Evolutionary conservation across 805 yeast genomes (phyloP).

Genomic region (Naumovozyma dairenensis): DNA sequence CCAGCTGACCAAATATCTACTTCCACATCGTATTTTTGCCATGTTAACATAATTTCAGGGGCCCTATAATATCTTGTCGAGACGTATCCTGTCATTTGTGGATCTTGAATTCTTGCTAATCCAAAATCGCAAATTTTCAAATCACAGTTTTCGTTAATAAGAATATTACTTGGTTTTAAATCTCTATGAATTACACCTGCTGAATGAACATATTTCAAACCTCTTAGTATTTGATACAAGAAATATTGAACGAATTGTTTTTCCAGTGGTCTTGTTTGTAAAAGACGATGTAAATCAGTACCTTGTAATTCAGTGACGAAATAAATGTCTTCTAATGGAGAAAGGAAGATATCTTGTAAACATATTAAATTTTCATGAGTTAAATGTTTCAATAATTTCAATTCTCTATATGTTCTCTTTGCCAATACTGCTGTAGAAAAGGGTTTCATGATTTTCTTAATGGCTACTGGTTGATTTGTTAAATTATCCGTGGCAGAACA

Average conservation of each 20-base stretch:
- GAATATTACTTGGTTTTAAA: slow-evolving; percentile 73
- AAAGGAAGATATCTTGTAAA: slow-evolving; percentile 83
- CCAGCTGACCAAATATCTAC: slow-evolving; percentile 98
- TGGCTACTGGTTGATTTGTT: slow-evolving; percentile 89
- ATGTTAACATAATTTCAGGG: slow-evolving; percentile 95
- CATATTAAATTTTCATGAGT: slow-evolving; percentile 92
- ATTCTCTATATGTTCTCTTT: slow-evolving; percentile 91
- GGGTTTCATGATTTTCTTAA: slow-evolving; percentile 96
- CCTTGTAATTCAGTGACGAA: slow-evolving; percentile 97
- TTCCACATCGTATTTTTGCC: slow-evolving; percentile 96
- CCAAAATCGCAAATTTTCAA: slow-evolving; percentile 91
- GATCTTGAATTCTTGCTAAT: slow-evolving; percentile 92
- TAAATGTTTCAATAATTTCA: slow-evolving; percentile 83
- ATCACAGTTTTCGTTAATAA: slow-evolving; percentile 85
- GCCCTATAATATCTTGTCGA: slow-evolving; percentile 94
- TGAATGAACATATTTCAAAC: slow-evolving; percentile 80
- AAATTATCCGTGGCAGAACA: slow-evolving; percentile 91
- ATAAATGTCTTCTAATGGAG: slow-evolving; percentile 90
- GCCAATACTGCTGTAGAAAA: slow-evolving; percentile 91
- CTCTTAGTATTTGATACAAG: slow-evolving; percentile 85
- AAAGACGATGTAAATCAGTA: slow-evolving; percentile 84
- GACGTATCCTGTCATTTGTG: slow-evolving; percentile 98
- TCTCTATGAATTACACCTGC: slow-evolving; percentile 91
- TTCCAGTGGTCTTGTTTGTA: slow-evolving; percentile 89
- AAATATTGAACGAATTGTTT: slow-evolving; percentile 95